phyloP scores from a whole-genome alignment of 805 yeast genomes.

The Yamadazyma takamatsuzukensis region DNA sequence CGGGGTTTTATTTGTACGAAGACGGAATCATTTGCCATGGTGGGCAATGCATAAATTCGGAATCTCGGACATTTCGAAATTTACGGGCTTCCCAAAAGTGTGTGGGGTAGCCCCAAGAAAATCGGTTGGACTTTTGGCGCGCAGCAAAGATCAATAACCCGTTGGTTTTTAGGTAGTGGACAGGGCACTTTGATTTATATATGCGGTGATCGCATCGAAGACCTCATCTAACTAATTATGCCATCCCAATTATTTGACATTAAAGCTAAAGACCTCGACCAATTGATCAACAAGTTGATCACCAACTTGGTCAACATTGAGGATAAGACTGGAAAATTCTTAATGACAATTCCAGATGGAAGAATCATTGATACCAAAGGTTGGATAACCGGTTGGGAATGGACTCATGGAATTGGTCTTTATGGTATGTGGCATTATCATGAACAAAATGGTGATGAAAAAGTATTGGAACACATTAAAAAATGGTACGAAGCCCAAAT shows the following conservation, averaged over 20 bases:
- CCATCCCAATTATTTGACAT: slow-evolving; percentile 14
- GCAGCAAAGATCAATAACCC: too few species aligned
- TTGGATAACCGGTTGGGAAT: slow-evolving; percentile 38
- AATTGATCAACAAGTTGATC: slow-evolving; percentile 16
- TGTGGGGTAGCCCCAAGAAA: too few species aligned
- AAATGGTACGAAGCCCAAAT: slow-evolving; percentile 28
- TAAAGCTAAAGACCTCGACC: slow-evolving; percentile 13
- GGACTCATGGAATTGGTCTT: slow-evolving; percentile 37
- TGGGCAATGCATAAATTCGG: too few species aligned
- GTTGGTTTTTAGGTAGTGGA: too few species aligned
- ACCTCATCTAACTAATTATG: too few species aligned
- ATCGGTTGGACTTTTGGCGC: too few species aligned
- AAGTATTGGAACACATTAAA: slow-evolving; percentile 18
- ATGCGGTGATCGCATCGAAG: too few species aligned
- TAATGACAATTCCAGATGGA: slow-evolving; percentile 27
- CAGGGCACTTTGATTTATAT: too few species aligned
- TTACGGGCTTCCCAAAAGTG: too few species aligned
- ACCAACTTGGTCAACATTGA: slow-evolving; percentile 23
- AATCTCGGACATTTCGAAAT: too few species aligned
- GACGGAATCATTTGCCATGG: too few species aligned
- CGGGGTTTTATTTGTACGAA: too few species aligned
- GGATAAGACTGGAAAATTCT: slow-evolving; percentile 27
- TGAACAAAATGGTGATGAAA: slow-evolving; percentile 20
- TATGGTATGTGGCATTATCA: slow-evolving; percentile 37
- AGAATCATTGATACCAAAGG: slow-evolving; percentile 33